phyloP scores from a whole-genome alignment of 176 grass and related monocot genomes.

The Bolboschoenus planiculmis region DNA sequence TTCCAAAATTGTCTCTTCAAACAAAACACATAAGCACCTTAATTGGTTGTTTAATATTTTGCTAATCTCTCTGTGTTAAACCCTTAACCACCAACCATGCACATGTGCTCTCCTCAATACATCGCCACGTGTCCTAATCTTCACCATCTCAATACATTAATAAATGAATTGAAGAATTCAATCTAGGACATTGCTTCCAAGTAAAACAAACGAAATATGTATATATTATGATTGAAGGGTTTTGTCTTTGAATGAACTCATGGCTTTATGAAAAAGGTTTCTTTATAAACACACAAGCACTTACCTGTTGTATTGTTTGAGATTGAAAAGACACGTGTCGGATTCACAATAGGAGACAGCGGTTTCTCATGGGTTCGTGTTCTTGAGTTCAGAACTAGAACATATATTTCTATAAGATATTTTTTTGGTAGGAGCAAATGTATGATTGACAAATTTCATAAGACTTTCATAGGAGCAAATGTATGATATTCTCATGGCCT shows the following conservation, averaged over 20 bases:
- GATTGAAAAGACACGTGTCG: neutral
- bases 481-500: too few species aligned
- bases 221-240: neutral
- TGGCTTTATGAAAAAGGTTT: neutral
- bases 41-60: neutral
- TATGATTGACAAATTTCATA: neutral
- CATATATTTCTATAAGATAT: neutral
- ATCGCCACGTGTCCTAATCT: neutral
- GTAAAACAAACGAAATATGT: slow-evolving; percentile 10
- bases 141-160: neutral
- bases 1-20: neutral
- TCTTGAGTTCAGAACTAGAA: neutral
- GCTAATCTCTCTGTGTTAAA: neutral
- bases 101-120: neutral
- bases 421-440: neutral
- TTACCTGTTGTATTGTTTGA: neutral
- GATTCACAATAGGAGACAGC: neutral
- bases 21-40: neutral
- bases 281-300: too few species aligned
- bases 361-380: neutral
- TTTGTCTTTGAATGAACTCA: slow-evolving; percentile 12
- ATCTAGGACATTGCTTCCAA: neutral
- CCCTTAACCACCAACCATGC: slow-evolving; percentile 4
- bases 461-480: too few species aligned
- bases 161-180: slow-evolving; percentile 1